Conservation (phyloP, 2,329 filamentous ascomycete species). For the Celoporthe dispersa region DNA sequence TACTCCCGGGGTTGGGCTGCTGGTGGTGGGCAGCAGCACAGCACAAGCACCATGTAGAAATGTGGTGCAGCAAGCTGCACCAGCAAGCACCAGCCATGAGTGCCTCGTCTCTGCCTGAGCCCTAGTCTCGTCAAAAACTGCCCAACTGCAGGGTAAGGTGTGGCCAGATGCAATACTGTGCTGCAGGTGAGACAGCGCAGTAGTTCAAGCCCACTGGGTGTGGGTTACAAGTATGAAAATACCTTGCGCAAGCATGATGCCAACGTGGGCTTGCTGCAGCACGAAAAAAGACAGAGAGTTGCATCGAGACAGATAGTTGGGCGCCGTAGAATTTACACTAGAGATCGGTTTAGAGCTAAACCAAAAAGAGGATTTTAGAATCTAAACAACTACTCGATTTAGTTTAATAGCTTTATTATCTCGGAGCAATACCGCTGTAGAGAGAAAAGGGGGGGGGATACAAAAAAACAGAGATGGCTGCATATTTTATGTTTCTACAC, state of each 20-base stretch:
- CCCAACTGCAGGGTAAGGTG: background rate
- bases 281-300: background rate
- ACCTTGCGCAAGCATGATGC: background rate
- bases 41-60: slow-evolving; percentile 1
- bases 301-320: background rate
- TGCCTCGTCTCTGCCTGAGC: background rate
- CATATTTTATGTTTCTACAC: background rate
- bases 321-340: background rate
- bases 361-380: background rate
- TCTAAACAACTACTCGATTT: background rate
- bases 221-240: background rate
- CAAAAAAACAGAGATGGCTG: background rate
- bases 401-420: background rate
- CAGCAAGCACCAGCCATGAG: background rate
- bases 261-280: background rate
- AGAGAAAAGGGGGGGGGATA: no score
- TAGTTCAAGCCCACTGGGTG: background rate
- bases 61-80: background rate
- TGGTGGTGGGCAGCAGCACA: slow-evolving; percentile 8
- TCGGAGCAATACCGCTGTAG: background rate
- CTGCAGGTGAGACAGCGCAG: background rate
- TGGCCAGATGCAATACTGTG: background rate
- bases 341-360: background rate
- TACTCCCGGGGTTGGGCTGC: background rate
- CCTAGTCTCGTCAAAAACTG: slow-evolving; percentile 15